phyloP scores from a whole-genome alignment of 495 filamentous ascomycete species.

The Xylaria scruposa region DNA sequence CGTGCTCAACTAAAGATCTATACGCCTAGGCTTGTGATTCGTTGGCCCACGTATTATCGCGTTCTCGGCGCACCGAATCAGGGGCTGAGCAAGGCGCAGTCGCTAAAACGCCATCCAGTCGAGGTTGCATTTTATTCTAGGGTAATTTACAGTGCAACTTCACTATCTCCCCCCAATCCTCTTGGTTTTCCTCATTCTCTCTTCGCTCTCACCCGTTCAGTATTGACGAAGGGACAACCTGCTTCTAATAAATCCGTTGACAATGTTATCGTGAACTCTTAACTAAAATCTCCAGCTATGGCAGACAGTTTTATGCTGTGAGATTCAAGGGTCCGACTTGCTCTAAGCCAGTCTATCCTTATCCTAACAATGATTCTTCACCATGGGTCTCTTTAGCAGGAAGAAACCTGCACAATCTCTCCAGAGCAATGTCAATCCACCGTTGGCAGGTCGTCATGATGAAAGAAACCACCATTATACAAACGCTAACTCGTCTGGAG shows the following conservation, averaged over 20 bases:
- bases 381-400: conserved; percentile 25
- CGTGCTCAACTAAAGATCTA: background rate
- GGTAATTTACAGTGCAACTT: conserved; percentile 1
- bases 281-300: background rate
- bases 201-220: background rate
- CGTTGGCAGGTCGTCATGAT: background rate
- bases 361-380: background rate
- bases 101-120: background rate
- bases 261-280: background rate
- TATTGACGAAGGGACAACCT: too few relatives aligned
- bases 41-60: background rate
- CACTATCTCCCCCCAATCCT: background rate
- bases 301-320: background rate
- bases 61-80: background rate
- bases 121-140: background rate
- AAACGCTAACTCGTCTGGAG: conserved; percentile 39
- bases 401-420: conserved; percentile 19
- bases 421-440: background rate
- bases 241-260: background rate
- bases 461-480: background rate
- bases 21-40: conserved; percentile 8
- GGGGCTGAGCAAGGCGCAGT: conserved; percentile 22
- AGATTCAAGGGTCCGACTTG: background rate
- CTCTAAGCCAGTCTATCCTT: background rate
- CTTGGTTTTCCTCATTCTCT: background rate